A percentile compares a stretch with the other conserved stretches of the same genome.
Conservation (phyloP, 768 basidiomycete genomes). For the Clitopilus hobsonii region DNA sequence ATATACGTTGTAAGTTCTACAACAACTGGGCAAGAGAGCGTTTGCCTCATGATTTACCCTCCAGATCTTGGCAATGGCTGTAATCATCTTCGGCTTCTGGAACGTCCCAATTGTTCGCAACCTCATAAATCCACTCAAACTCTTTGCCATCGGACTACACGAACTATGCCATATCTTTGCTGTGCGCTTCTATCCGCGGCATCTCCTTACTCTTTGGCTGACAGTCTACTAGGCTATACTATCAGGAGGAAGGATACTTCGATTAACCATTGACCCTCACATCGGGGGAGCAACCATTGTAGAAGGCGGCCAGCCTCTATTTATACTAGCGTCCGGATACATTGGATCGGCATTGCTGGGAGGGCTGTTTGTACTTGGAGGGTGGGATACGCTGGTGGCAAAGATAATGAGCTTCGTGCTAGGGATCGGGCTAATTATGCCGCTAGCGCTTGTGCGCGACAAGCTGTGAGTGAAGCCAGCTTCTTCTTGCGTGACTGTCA, state of each 20-base stretch:
- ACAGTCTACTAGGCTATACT: slow-evolving; percentile 55
- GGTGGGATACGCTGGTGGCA: slow-evolving; percentile 85
- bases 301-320: slow-evolving; percentile 67
- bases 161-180: slow-evolving; percentile 81
- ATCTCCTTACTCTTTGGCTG: slow-evolving; percentile 3
- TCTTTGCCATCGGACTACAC: slow-evolving; percentile 87
- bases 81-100: slow-evolving; percentile 86
- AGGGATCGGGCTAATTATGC: slow-evolving; percentile 81
- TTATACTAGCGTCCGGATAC: slow-evolving; percentile 78
- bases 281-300: slow-evolving; percentile 74
- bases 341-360: slow-evolving; percentile 79
- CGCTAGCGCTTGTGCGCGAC: slow-evolving; percentile 81
- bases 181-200: slow-evolving; percentile 34
- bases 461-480: slow-evolving; percentile 62
- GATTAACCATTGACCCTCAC: slow-evolving; percentile 82
- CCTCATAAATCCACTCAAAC: slow-evolving; percentile 79
- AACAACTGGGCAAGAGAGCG: not conserved
- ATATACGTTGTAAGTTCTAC: slow-evolving; percentile 67
- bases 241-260: slow-evolving; percentile 72
- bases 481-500: not conserved
- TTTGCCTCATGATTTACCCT: slow-evolving; percentile 5
- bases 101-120: slow-evolving; percentile 77
- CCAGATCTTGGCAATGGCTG: slow-evolving; percentile 83
- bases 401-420: slow-evolving; percentile 92
- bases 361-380: slow-evolving; percentile 76